A percentile compares a stretch with the other conserved stretches of the same genome.
These are phyloP conservation scores for Colletotrichum endophyticum DNA, from an alignment of 2,329 filamentous ascomycete species.

Conservation along the genomic window DNA sequence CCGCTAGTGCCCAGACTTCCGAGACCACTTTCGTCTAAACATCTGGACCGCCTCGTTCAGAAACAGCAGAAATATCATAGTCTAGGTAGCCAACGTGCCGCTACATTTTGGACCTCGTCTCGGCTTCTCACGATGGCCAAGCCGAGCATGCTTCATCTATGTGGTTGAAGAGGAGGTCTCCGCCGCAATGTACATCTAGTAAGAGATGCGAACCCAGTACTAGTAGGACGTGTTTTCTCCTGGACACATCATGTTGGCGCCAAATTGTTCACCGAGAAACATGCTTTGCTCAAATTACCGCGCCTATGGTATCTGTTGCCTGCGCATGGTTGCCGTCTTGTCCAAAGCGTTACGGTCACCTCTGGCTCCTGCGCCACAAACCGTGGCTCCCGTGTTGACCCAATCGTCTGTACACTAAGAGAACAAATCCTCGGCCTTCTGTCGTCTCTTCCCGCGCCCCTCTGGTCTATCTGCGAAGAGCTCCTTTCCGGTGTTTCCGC, in stretches of 20 bases:
- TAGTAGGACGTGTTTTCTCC: background rate
- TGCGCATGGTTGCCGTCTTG: background rate
- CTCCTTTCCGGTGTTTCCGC: conserved; percentile 69
- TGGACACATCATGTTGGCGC: background rate
- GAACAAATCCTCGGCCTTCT: conserved; percentile 77
- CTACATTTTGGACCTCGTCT: background rate
- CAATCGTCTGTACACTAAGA: conserved; percentile 40
- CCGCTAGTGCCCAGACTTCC: background rate
- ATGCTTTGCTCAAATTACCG: background rate
- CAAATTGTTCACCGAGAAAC: background rate
- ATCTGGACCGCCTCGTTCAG: background rate
- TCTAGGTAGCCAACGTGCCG: background rate
- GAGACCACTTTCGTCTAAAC: background rate
- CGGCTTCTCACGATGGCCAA: background rate
- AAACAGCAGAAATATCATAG: background rate
- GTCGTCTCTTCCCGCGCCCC: conserved; percentile 62
- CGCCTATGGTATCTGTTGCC: background rate
- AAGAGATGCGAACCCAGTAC: background rate
- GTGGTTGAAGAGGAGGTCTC: background rate
- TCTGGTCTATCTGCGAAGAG: conserved; percentile 67
- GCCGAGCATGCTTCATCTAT: background rate
- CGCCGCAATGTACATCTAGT: background rate
- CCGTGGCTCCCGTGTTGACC: background rate
- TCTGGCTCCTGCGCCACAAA: background rate
- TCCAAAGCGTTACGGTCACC: background rate